Conservation (phyloP, 2,329 filamentous ascomycete species). For the Sporothrix inflata region DNA sequence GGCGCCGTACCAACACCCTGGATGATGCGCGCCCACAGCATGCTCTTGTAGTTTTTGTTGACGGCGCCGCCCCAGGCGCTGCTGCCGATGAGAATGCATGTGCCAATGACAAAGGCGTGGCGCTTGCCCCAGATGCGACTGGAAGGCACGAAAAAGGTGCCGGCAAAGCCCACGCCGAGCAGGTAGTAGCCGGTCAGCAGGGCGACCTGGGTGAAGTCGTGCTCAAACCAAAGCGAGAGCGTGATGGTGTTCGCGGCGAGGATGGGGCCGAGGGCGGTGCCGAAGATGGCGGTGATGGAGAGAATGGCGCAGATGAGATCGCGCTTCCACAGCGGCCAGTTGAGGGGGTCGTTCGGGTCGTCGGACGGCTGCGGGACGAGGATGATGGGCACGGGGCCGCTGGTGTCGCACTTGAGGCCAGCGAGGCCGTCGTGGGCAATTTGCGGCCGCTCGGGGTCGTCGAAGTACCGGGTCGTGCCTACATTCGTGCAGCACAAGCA, state of each 20-base stretch:
- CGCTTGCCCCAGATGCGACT: conserved; percentile 92
- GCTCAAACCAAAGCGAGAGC: conserved; percentile 67
- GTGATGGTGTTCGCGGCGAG: conserved; percentile 87
- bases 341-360: conserved; percentile 85
- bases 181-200: conserved; percentile 86
- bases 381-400: conserved; percentile 70
- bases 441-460: conserved; percentile 57
- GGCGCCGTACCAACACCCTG: conserved; percentile 87
- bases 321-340: conserved; percentile 84
- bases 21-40: conserved; percentile 78
- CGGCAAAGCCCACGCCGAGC: conserved; percentile 78
- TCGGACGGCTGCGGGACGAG: conserved; percentile 85
- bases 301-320: conserved; percentile 79
- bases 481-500: background rate
- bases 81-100: conserved; percentile 71
- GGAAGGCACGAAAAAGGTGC: conserved; percentile 83
- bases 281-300: conserved; percentile 79
- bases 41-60: conserved; percentile 67
- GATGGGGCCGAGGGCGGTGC: conserved; percentile 80
- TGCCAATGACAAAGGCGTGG: conserved; percentile 81
- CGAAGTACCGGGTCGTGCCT: conserved; percentile 67
- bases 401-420: conserved; percentile 72
- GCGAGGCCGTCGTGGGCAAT: conserved; percentile 45
- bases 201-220: conserved; percentile 74
- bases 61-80: conserved; percentile 78